Conservation (phyloP, 129 eudicot genomes). For the Artemisia tridentata region DNA sequence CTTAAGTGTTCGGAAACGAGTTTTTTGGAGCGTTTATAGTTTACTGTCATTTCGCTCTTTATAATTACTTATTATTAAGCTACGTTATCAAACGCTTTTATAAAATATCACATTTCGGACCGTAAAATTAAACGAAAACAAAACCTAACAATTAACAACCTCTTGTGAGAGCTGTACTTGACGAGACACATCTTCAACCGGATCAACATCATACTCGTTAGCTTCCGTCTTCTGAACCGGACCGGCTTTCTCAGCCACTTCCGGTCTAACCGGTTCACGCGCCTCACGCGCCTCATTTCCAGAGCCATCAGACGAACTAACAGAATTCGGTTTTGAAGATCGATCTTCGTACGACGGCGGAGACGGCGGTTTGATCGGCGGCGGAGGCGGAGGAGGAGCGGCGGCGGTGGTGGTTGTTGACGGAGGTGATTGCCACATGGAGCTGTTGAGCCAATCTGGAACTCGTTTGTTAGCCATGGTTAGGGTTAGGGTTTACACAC, state of each 20-base stretch:
- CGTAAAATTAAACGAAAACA: no score
- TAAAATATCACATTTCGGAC: no score
- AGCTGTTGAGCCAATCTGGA: constrained; percentile 96
- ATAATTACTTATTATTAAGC: no score
- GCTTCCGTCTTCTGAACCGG: constrained; percentile 38
- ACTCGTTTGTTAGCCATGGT: constrained; percentile 67
- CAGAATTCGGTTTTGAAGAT: constrained; percentile 21
- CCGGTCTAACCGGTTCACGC: constrained; percentile 32
- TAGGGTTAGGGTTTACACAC: constrained; percentile 13
- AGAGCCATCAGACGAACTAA: constrained; percentile 24
- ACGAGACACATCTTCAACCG: constrained; percentile 60
- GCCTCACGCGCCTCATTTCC: constrained; percentile 37
- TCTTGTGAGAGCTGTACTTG: constrained; percentile 81
- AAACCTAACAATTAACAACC: constrained; percentile 35
- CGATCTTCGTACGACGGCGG: not conserved
- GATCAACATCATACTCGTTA: constrained; percentile 28
- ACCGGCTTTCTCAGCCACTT: constrained; percentile 26
- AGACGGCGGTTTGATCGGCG: constrained; percentile 21
- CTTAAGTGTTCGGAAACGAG: no score
- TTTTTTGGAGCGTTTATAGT: no score
- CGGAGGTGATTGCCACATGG: constrained; percentile 79
- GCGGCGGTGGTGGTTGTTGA: constrained; percentile 19
- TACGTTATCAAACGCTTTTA: no score
- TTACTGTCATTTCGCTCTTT: no score
- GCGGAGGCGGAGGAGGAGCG: constrained; percentile 24